These are phyloP conservation scores for Akanthomyces muscarius DNA, from an alignment of 2,329 filamentous ascomycete species.

Conservation along the genomic window DNA sequence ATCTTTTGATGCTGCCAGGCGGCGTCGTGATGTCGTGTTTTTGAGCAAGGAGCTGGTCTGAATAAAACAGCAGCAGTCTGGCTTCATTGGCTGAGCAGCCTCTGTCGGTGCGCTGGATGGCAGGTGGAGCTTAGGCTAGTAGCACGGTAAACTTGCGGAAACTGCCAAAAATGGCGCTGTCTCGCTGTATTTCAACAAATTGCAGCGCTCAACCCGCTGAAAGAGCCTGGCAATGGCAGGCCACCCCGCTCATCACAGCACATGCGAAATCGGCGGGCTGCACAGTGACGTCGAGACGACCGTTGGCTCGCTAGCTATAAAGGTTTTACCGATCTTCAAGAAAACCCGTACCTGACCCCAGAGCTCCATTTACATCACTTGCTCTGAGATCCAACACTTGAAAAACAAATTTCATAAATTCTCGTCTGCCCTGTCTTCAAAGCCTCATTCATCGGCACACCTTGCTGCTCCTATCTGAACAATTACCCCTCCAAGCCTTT, in stretches of 20 bases:
- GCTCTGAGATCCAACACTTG: not conserved
- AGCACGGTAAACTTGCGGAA: constrained; percentile 14
- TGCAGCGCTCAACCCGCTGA: not conserved
- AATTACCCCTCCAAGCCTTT: constrained; percentile 2
- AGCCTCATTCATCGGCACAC: not conserved
- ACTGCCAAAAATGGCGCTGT: not conserved
- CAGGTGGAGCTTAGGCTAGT: constrained; percentile 2
- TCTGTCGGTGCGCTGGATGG: not conserved
- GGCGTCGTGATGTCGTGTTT: not conserved
- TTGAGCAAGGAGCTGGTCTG: not conserved
- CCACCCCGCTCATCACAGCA: not conserved
- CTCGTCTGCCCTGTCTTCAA: too few species aligned
- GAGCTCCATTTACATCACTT: constrained; percentile 20
- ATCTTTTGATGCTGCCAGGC: constrained; percentile 33
- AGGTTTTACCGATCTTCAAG: constrained; percentile 14
- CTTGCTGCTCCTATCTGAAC: not conserved
- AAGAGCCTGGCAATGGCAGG: not conserved
- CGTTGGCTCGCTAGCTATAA: constrained; percentile 4
- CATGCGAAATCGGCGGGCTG: constrained; percentile 8
- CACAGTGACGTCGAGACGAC: constrained; percentile 9
- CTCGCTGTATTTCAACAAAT: not conserved
- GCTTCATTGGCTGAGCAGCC: not conserved
- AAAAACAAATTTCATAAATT: not conserved
- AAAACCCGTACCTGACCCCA: constrained; percentile 3
- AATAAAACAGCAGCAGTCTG: not conserved